These are phyloP conservation scores for Phalaenopsis aphrodite DNA, from an alignment of 106 monocot genomes.

Conservation along the genomic window DNA sequence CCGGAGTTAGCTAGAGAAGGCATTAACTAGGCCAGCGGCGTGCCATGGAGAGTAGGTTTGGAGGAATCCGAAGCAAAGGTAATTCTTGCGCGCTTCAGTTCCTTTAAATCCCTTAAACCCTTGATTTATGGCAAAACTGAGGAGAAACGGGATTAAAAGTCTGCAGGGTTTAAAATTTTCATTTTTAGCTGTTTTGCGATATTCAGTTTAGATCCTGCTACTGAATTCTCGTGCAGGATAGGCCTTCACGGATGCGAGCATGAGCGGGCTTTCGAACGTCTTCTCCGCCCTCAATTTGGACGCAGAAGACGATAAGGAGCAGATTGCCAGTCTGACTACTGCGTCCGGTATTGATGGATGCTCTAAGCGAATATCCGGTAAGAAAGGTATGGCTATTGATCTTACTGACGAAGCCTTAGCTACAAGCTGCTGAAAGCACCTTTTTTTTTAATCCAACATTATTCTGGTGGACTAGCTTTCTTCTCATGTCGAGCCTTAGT, in stretches of 20 bases:
- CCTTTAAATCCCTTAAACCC: too few species aligned
- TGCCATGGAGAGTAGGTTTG: too few species aligned
- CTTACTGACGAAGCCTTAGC: not conserved
- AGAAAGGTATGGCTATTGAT: not conserved
- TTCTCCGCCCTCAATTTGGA: constrained; percentile 51
- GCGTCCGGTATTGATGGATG: not conserved
- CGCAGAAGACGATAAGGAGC: constrained; percentile 41
- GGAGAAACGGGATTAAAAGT: too few species aligned
- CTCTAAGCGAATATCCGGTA: constrained; percentile 16
- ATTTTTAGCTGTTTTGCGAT: too few species aligned
- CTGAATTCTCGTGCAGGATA: too few species aligned
- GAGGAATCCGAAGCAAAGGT: too few species aligned
- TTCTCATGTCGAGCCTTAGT: not conserved
- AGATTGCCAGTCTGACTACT: constrained; percentile 10
- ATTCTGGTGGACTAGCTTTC: not conserved
- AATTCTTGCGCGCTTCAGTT: too few species aligned
- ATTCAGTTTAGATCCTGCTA: too few species aligned
- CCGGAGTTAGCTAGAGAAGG: too few species aligned
- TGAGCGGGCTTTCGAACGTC: constrained; percentile 32
- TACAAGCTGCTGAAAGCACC: not conserved
- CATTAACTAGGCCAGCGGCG: too few species aligned
- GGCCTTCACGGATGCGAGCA: constrained; percentile 1
- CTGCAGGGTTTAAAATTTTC: too few species aligned
- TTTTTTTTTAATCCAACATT: not conserved
- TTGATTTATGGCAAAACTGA: too few species aligned